Evolutionary conservation across 768 basidiomycete genomes (phyloP), one percentile per base, ranked within the genome.

Genomic region (Suillus bovinus): DNA sequence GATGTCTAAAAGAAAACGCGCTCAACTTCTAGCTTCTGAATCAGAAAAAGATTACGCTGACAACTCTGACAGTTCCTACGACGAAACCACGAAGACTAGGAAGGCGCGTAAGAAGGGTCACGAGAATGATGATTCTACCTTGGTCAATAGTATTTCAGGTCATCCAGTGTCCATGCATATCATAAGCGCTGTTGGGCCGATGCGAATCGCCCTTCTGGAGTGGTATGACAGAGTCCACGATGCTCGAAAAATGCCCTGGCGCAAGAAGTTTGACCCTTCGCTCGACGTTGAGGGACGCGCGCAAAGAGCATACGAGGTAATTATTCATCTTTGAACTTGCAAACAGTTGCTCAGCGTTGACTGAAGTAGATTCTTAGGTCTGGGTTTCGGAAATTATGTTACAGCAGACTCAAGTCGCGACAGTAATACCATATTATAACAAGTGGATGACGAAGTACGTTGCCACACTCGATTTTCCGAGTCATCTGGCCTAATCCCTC

Each of bases 321-420:
- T 20, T n/a, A 11, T 16, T 22, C 58, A 27, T 11, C 52, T 49
- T 54, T 36, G 17, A 13, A 13, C 22, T 0, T n/a, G n/a, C 7
- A 22, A 20, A 47, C 14, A 57, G 13, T 33, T 63, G 17, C 49
- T 10, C 9, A 60, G 59, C 38, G 33, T 17, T 46, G 27, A 22
- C 5, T 33, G 39, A 50, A 36, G 55, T 22, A 20, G 13, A 1
- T 39, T 53, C 34, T 42, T 50, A 91, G 91, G 90, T 94, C 29
- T 93, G 92, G 91, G 82, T 94, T 27, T 92, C 89, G 16, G 94
- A 98, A 77, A 88, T 97, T 61, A 97, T 97, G 96, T 81, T 96
- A 2, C 96, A 99, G 74, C 96, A 99, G 75, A 98, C 96, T 0
- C 94, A 96, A 73, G 95, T 97, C 38, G 82, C 77, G 5, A 94